A percentile compares a stretch with the other conserved stretches of the same genome.
Evolutionary conservation across 2,329 filamentous ascomycete genomes (phyloP).

Genomic region (Aspergillus eucalypticola): DNA sequence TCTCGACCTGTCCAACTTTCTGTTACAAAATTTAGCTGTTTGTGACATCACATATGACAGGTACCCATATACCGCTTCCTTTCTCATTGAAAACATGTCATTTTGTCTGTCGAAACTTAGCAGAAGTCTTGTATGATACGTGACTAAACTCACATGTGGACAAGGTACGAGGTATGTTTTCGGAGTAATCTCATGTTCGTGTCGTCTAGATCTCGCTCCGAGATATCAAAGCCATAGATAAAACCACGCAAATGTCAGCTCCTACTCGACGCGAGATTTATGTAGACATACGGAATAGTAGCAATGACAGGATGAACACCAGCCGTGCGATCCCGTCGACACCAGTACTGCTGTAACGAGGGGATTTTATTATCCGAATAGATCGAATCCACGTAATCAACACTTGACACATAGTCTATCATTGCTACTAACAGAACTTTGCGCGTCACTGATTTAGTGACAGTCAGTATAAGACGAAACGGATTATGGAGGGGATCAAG

Average conservation of each 20-base stretch:
- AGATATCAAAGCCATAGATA: conserved; percentile 7
- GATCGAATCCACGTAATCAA: conserved; percentile 11
- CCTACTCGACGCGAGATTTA: neutral
- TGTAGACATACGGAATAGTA: conserved; percentile 10
- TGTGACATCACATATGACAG: neutral
- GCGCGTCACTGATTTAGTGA: neutral
- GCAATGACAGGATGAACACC: conserved; percentile 15
- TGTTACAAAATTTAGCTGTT: neutral
- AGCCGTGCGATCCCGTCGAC: conserved; percentile 10
- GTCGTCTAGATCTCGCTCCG: neutral
- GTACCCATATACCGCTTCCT: conserved; percentile 7
- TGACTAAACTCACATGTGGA: conserved; percentile 9
- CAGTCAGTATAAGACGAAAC: neutral
- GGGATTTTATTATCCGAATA: neutral
- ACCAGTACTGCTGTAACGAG: conserved; percentile 11
- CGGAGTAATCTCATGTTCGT: conserved; percentile 4
- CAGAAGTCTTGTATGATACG: neutral
- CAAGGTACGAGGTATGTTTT: conserved; percentile 15
- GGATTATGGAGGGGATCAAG: too few relatives aligned
- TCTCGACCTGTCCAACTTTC: conserved; percentile 4
- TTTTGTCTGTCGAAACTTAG: conserved; percentile 1
- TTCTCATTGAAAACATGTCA: conserved; percentile 15
- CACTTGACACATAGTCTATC: conserved; percentile 8
- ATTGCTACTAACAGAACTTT: conserved; percentile 8
- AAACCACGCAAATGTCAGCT: neutral